A percentile compares a stretch with the other conserved stretches of the same genome.
Conservation (phyloP, 257 asterid genomes). For the Lavandula angustifolia region DNA sequence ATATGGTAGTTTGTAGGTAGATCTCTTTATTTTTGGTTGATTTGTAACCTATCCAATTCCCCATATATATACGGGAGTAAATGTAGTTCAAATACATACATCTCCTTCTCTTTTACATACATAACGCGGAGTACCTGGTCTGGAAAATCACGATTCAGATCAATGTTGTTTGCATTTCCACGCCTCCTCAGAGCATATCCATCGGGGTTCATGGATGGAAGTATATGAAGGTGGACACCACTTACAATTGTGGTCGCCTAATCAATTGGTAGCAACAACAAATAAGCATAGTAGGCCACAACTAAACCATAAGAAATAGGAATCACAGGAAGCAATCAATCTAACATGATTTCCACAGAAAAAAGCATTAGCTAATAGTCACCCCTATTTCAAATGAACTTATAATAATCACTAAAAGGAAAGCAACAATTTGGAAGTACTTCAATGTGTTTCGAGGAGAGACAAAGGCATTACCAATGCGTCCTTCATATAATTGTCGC, state of each 20-base stretch:
- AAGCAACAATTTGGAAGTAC: slow-evolving; percentile 2
- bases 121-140: slow-evolving; percentile 62
- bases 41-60: too few relatives aligned
- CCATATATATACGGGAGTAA: too few relatives aligned
- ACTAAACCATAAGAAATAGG: neutral
- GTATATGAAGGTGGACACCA: slow-evolving; percentile 75
- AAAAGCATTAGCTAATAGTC: neutral
- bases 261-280: slow-evolving; percentile 16
- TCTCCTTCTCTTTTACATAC: too few relatives aligned
- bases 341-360: slow-evolving; percentile 8
- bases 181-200: slow-evolving; percentile 68
- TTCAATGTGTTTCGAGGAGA: slow-evolving; percentile 8
- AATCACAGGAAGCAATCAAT: slow-evolving; percentile 16
- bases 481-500: slow-evolving; percentile 81
- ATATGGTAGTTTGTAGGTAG: slow-evolving; percentile 12
- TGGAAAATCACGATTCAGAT: slow-evolving; percentile 83
- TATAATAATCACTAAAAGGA: neutral
- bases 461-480: slow-evolving; percentile 62
- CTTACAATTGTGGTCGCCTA: slow-evolving; percentile 79
- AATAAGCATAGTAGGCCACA: slow-evolving; percentile 16
- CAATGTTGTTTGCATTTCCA: slow-evolving; percentile 69
- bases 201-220: slow-evolving; percentile 88
- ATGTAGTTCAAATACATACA: too few relatives aligned
- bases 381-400: neutral
- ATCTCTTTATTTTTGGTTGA: too few relatives aligned